phyloP scores from a whole-genome alignment of 768 basidiomycete species.

The Boletus reticulatus region DNA sequence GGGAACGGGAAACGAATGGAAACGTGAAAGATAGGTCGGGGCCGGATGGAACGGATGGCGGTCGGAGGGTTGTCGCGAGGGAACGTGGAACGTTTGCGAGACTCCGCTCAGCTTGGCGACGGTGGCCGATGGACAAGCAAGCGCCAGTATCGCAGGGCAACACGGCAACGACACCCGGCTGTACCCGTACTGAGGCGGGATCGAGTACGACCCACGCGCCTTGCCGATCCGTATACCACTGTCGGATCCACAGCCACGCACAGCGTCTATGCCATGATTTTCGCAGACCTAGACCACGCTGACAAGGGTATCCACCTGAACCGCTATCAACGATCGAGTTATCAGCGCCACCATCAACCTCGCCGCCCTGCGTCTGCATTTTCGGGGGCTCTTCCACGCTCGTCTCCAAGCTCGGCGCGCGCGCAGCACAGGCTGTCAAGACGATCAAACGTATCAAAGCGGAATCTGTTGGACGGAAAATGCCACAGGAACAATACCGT shows the following conservation, averaged over 20 bases:
- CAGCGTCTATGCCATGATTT: background rate
- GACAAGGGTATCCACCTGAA: too few relatives aligned
- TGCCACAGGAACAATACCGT: conserved; percentile 3
- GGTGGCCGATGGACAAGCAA: background rate
- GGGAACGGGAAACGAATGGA: background rate
- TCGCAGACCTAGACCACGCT: background rate
- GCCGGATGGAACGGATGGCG: background rate
- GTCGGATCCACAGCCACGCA: background rate
- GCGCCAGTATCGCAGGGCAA: background rate
- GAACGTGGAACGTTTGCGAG: background rate
- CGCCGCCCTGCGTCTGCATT: background rate
- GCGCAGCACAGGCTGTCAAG: background rate
- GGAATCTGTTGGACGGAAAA: background rate
- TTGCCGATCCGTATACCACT: conserved; percentile 2
- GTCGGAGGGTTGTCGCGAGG: background rate
- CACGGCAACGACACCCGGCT: background rate
- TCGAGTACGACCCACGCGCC: background rate
- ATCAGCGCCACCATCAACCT: background rate
- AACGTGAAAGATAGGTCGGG: background rate
- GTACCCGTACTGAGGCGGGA: background rate
- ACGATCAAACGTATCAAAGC: conserved; percentile 5
- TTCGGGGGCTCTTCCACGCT: background rate
- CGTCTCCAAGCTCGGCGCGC: background rate
- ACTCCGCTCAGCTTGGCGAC: background rate
- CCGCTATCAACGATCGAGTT: too few relatives aligned